These are phyloP conservation scores for Marasmius fiardii DNA, from an alignment of 1,284 basidiomycete species.

Conservation along the genomic window DNA sequence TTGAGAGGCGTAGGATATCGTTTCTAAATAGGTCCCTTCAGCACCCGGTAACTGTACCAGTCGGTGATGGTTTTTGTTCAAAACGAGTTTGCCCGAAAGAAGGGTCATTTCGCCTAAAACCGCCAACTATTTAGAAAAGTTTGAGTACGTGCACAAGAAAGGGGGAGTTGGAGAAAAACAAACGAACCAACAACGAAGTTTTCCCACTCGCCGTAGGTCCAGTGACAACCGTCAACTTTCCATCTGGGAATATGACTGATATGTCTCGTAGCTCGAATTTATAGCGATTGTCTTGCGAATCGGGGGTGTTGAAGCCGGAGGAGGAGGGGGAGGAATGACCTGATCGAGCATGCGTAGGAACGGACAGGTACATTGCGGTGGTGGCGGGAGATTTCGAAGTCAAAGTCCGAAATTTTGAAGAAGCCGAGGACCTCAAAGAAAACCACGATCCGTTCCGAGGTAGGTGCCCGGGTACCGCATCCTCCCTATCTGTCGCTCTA, in stretches of 20 bases:
- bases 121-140: neutral
- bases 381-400: no score
- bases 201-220: neutral
- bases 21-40: slow-evolving; percentile 62
- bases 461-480: neutral
- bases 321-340: no score
- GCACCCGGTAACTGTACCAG: slow-evolving; percentile 68
- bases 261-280: neutral
- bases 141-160: neutral
- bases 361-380: no score
- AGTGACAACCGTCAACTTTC: no score
- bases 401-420: no score
- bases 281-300: no score
- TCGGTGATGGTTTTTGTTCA: slow-evolving; percentile 56
- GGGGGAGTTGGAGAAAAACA: no score
- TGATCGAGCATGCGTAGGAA: no score
- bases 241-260: neutral
- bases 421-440: no score
- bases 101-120: slow-evolving; percentile 34
- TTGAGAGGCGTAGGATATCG: slow-evolving; percentile 83
- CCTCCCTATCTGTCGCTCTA: neutral
- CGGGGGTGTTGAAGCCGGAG: slow-evolving; percentile 51
- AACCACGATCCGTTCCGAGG: no score
- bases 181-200: neutral
- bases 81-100: no score